phyloP scores from a whole-genome alignment of 2,329 filamentous ascomycete species.

The Phyllosticta paracitricarpa region DNA sequence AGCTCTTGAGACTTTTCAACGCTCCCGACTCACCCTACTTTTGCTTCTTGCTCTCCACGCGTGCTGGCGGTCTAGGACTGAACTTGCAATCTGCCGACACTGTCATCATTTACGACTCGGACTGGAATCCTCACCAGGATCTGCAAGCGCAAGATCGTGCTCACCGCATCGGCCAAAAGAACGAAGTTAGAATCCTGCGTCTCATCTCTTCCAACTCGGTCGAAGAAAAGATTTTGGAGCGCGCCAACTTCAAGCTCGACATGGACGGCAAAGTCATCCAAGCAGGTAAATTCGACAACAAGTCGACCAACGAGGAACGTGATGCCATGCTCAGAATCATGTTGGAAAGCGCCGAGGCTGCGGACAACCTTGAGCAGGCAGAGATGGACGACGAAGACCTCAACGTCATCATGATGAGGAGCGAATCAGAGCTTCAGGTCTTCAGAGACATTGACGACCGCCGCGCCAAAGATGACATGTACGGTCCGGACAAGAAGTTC shows the following conservation, averaged over 20 bases:
- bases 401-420: slow-evolving; percentile 87
- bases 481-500: slow-evolving; percentile 60
- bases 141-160: slow-evolving; percentile 98
- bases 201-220: slow-evolving; percentile 95
- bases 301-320: slow-evolving; percentile 95
- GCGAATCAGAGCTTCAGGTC: slow-evolving; percentile 61
- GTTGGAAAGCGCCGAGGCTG: slow-evolving; percentile 66
- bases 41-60: slow-evolving; percentile 96
- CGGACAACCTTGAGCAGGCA: slow-evolving; percentile 70
- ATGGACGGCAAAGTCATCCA: slow-evolving; percentile 99
- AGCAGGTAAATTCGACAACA: slow-evolving; percentile 98
- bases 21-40: slow-evolving; percentile 85
- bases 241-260: slow-evolving; percentile 94
- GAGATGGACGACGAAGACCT: slow-evolving; percentile 99
- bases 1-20: slow-evolving; percentile 83
- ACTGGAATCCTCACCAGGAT: slow-evolving; percentile 99
- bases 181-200: slow-evolving; percentile 92
- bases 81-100: slow-evolving; percentile 97
- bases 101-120: slow-evolving; percentile 98
- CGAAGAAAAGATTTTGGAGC: slow-evolving; percentile 96
- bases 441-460: slow-evolving; percentile 83
- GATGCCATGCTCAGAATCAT: slow-evolving; percentile 93
- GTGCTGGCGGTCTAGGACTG: slow-evolving; percentile 92
- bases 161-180: slow-evolving; percentile 99
- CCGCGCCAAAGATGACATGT: slow-evolving; percentile 53